Conservation (phyloP, 805 yeast species). For the Pichia cephalocereana region DNA sequence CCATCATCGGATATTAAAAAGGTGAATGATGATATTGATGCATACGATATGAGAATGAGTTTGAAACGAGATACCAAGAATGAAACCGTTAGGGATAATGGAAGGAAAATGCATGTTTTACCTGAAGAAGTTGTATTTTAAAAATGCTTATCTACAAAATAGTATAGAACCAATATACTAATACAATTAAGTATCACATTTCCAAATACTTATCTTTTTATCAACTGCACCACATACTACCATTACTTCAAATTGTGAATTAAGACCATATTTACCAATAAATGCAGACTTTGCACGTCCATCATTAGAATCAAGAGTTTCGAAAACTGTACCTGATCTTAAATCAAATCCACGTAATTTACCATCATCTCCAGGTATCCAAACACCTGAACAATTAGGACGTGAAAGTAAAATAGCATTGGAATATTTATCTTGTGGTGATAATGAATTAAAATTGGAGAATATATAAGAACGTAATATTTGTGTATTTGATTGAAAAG, state of each 20-base stretch:
- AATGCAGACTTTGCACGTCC: slow-evolving; percentile 43
- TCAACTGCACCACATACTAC: slow-evolving; percentile 46
- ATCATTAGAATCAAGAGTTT: slow-evolving; percentile 27
- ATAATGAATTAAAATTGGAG: slow-evolving; percentile 37
- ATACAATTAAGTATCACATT: not conserved
- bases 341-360: slow-evolving; percentile 50
- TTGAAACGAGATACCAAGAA: slow-evolving; percentile 46
- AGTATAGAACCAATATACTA: not conserved
- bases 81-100: slow-evolving; percentile 50
- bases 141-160: not conserved
- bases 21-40: slow-evolving; percentile 65
- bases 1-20: slow-evolving; percentile 25
- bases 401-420: slow-evolving; percentile 32
- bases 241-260: slow-evolving; percentile 26
- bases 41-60: slow-evolving; percentile 75
- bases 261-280: slow-evolving; percentile 16
- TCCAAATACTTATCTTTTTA: slow-evolving; percentile 28
- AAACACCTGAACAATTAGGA: slow-evolving; percentile 36
- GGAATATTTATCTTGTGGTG: slow-evolving; percentile 66
- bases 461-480: slow-evolving; percentile 29
- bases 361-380: slow-evolving; percentile 70
- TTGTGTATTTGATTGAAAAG: slow-evolving; percentile 18
- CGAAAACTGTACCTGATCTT: slow-evolving; percentile 27
- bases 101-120: slow-evolving; percentile 47
- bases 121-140: slow-evolving; percentile 62